phyloP scores from a whole-genome alignment of 148 eudicot species.

The Spergularia bocconei region DNA sequence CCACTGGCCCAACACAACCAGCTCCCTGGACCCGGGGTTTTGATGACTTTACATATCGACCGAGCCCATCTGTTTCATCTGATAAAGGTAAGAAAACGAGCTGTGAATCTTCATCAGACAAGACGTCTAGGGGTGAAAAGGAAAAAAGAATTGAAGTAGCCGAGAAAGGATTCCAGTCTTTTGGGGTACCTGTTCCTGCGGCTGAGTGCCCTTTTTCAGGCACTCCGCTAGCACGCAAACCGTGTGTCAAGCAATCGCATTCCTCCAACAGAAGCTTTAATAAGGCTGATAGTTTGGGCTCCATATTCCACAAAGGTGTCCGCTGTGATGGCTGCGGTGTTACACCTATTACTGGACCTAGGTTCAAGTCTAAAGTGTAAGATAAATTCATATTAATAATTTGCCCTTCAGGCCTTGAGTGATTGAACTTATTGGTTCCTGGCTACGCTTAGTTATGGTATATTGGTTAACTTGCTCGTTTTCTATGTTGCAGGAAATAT shows the following conservation, averaged over 20 bases:
- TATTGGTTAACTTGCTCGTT: constrained; percentile 9
- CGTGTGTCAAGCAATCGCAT: background rate
- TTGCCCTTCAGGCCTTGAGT: background rate
- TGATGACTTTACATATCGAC: background rate
- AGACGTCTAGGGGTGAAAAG: constrained; percentile 14
- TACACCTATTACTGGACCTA: constrained; percentile 77
- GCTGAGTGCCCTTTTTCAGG: constrained; percentile 43
- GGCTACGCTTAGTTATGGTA: background rate
- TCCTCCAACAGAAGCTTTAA: constrained; percentile 10
- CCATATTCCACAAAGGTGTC: constrained; percentile 69
- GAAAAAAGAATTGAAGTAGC: constrained; percentile 2
- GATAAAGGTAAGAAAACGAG: constrained; percentile 7
- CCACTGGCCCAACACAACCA: constrained; percentile 4
- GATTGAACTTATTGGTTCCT: background rate
- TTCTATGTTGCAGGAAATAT: constrained; percentile 48
- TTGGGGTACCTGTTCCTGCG: constrained; percentile 3
- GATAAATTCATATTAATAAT: constrained; percentile 1
- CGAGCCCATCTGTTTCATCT: background rate
- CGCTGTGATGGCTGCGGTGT: constrained; percentile 89
- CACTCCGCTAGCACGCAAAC: background rate
- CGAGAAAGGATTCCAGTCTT: background rate
- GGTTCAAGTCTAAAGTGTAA: constrained; percentile 92
- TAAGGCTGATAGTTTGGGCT: constrained; percentile 27
- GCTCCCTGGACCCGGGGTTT: background rate
- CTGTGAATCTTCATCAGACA: constrained; percentile 11